Base-by-base conservation (phyloP, 1,284 basidiomycete genomes). In the Leccinum subspadiceum region DNA sequence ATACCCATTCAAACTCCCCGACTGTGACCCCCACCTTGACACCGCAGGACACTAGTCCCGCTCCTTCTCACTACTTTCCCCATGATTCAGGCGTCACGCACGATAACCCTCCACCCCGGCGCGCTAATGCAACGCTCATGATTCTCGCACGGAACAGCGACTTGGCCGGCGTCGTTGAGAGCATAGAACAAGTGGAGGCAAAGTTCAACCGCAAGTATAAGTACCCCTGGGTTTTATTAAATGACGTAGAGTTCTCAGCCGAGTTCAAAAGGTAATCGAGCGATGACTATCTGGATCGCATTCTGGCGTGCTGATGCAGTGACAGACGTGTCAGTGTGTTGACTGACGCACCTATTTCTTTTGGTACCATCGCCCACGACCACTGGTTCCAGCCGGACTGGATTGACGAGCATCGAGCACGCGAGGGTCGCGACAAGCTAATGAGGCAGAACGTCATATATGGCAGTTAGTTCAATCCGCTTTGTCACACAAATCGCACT, bases 361-460 rank as follows among this genome's bases (percentile, higher is more conserved):
- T 93, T 68, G 93, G 92, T 5, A 73, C 84, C 17, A 89, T 96
- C 31, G 84, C 87, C 4, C 70, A 70, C 20, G 84, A 89, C 15
- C 83, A 92, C 62, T 95, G 93, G 94, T 77, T 80, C 61, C 90
- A 94, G 71, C 92, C 93, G 0, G 82, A 86, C 24, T 93, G 89
- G 88, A 87, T 92, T 61, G 88, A 92, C 62, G 87, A 92, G 68
- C 77, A 83, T 5, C 81, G 79, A 53, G 92, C 93, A 2, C 78
- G 74, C n/a, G 79, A 78, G 51, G 81, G 83, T 20, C 80, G 93
- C 57, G 78, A 82, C 54, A 79, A 80, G 63, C 84, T 92, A 78
- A 79, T 80, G 60, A 72, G 75, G 63, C 79, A 89, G 68, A 79
- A 85, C 54, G 84, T 93, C 65, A 86, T 91, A 56, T 90, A 92